Evolutionary conservation across 371 early-diverging fungal genomes (phyloP).

Genomic region (Funneliformis caledonium): DNA sequence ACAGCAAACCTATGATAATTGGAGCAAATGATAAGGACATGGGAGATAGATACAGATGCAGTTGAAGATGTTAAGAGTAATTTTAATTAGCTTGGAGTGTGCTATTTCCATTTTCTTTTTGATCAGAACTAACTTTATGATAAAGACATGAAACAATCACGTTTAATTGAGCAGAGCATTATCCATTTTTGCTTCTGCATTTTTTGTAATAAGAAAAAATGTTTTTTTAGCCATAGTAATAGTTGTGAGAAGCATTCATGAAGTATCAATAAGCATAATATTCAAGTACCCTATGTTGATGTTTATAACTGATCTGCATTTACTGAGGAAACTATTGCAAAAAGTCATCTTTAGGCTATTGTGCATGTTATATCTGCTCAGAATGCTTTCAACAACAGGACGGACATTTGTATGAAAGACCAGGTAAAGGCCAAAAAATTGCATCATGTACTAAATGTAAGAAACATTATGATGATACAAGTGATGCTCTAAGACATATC

Average conservation of each 20-base stretch:
- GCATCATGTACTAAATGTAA: neutral
- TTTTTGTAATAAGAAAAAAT: slow-evolving; percentile 3
- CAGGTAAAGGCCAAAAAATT: neutral
- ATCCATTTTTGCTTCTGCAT: neutral
- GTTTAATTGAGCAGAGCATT: neutral
- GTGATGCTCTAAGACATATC: neutral
- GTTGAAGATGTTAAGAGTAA: neutral
- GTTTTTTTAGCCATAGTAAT: slow-evolving; percentile 1
- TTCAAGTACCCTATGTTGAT: slow-evolving; percentile 21
- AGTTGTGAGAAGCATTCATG: slow-evolving; percentile 8
- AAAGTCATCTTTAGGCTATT: slow-evolving; percentile 7
- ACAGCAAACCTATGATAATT: neutral
- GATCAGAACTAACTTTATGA: slow-evolving; percentile 28
- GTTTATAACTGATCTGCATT: neutral
- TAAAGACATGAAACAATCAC: neutral
- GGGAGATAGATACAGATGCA: slow-evolving; percentile 27
- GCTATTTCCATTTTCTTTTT: slow-evolving; percentile 5
- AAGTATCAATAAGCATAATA: neutral
- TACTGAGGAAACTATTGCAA: neutral
- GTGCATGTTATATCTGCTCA: slow-evolving; percentile 18
- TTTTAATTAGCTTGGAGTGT: slow-evolving; percentile 2
- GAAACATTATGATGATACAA: slow-evolving; percentile 20
- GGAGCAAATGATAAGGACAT: slow-evolving; percentile 8
- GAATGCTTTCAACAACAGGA: slow-evolving; percentile 25
- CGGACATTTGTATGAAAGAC: slow-evolving; percentile 17